Evolutionary conservation across 2,329 filamentous ascomycete species (phyloP).

Genomic region (Chrysoporthe deuterocubensis): DNA sequence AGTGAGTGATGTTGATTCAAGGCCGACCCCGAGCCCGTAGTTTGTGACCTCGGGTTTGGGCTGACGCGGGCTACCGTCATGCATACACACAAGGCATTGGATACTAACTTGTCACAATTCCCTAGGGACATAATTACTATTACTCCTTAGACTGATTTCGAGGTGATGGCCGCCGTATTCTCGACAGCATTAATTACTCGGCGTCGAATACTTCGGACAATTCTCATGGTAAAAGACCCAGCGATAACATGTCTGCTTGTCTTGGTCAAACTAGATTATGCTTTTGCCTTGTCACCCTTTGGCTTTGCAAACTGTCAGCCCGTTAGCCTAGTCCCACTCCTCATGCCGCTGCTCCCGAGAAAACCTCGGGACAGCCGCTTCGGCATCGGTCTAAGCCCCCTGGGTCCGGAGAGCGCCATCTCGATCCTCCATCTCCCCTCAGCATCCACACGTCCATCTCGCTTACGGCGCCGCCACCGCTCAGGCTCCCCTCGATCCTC

Average conservation of each 20-base stretch:
- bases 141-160: no score
- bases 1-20: not conserved
- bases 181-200: not conserved
- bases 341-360: not conserved
- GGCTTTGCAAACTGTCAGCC: not conserved
- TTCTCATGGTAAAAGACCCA: not conserved
- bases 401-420: no score
- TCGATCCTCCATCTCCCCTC: no score
- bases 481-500: no score
- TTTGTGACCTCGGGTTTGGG: not conserved
- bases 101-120: not conserved
- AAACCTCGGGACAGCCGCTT: not conserved
- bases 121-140: not conserved
- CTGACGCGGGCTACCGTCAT: not conserved
- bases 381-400: slow-evolving; percentile 8
- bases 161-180: not conserved
- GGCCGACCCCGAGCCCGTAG: not conserved
- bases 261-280: not conserved
- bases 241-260: not conserved
- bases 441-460: no score
- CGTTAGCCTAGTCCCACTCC: no score
- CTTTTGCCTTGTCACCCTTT: not conserved
- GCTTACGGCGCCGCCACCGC: no score
- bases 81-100: not conserved
- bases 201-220: no score